Evolutionary conservation across 2,329 filamentous ascomycete genomes (phyloP).

Genomic region (Aspergillus sp.): DNA sequence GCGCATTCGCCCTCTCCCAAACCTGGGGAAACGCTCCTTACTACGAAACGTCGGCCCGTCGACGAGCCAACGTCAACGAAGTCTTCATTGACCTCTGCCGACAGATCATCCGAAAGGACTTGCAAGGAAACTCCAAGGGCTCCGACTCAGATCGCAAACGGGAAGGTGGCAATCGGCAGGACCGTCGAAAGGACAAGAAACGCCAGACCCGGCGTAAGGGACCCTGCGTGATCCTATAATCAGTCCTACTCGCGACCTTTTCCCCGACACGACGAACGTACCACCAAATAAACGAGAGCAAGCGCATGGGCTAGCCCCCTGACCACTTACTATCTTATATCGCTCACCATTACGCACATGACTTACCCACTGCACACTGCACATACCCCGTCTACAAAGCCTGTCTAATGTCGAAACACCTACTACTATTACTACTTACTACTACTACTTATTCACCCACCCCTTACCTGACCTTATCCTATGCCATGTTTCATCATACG

Average conservation of each 20-base stretch:
- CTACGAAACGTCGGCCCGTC: slow-evolving; percentile 84
- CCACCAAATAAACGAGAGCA: not conserved
- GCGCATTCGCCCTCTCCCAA: slow-evolving; percentile 82
- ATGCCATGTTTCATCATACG: slow-evolving; percentile 20
- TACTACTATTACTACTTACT: slow-evolving; percentile 10
- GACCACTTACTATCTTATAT: not conserved
- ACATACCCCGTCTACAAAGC: slow-evolving; percentile 18
- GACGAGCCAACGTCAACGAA: slow-evolving; percentile 84
- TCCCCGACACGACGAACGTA: not conserved
- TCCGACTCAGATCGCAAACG: slow-evolving; percentile 35
- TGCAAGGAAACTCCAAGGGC: slow-evolving; percentile 39
- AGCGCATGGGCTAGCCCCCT: not conserved
- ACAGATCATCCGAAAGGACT: slow-evolving; percentile 76
- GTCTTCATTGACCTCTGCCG: slow-evolving; percentile 83
- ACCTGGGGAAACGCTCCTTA: slow-evolving; percentile 84
- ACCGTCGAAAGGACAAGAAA: slow-evolving; percentile 37
- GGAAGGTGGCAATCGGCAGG: slow-evolving; percentile 36
- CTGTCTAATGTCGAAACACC: slow-evolving; percentile 28
- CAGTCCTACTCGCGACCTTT: not conserved
- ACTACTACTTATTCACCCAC: not conserved
- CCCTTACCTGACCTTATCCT: slow-evolving; percentile 16
- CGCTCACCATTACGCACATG: slow-evolving; percentile 12
- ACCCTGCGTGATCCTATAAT: slow-evolving; percentile 44
- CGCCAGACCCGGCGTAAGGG: slow-evolving; percentile 36
- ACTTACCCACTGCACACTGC: slow-evolving; percentile 14